Evolutionary conservation across 176 grass and related monocot genomes (phyloP).

Genomic region (Sorghum bicolor): DNA sequence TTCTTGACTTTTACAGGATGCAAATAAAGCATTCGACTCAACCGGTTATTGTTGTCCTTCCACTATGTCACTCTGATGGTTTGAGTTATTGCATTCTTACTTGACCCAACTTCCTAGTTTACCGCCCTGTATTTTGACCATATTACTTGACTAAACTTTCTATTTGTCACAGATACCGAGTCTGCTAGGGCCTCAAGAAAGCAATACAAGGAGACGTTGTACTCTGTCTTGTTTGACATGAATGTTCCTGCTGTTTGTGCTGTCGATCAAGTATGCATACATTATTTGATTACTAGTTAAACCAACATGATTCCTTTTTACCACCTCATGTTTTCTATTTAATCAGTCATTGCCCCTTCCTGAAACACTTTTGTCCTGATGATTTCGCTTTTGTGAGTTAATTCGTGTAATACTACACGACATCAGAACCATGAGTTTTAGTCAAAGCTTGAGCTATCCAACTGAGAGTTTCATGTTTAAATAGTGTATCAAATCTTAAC

Average conservation of each 20-base stretch:
- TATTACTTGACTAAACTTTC: background rate
- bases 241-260: conserved; percentile 91
- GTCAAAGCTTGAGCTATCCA: background rate
- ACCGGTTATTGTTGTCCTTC: conserved; percentile 80
- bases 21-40: conserved; percentile 89
- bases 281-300: background rate
- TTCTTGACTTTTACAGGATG: conserved; percentile 57
- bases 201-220: conserved; percentile 74
- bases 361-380: background rate
- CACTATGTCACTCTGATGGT: conserved; percentile 89
- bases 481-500: background rate
- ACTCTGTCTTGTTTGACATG: conserved; percentile 91
- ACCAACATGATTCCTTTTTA: conserved; percentile 1
- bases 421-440: background rate
- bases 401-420: conserved; percentile 11
- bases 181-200: conserved; percentile 80
- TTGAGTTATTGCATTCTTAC: conserved; percentile 28
- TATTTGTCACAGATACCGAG: conserved; percentile 69
- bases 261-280: conserved; percentile 70
- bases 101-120: conserved; percentile 6
- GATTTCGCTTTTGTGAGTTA: background rate
- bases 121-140: background rate
- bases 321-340: background rate
- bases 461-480: background rate
- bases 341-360: background rate